Evolutionary conservation across 2,329 filamentous ascomycete genomes (phyloP).

Genomic region (Hypoxylon sp.): DNA sequence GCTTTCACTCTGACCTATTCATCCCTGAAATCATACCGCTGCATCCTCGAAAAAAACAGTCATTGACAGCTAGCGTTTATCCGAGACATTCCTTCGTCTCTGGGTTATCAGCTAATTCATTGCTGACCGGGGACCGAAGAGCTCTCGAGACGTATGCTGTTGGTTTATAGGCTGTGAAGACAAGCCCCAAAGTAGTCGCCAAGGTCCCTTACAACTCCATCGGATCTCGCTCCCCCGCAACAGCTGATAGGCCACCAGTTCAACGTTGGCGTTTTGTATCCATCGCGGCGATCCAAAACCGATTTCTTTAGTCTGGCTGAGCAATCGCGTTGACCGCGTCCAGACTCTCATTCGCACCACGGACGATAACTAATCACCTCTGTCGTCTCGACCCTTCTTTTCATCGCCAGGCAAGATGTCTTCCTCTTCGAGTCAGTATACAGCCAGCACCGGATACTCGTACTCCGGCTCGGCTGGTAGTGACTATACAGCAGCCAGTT

Average conservation of each 20-base stretch:
- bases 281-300: conserved; percentile 6
- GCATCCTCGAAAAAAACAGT: conserved; percentile 21
- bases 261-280: neutral
- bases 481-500: conserved; percentile 7
- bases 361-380: conserved; percentile 3
- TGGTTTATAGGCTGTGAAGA: neutral
- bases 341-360: conserved; percentile 10
- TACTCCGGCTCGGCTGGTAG: conserved; percentile 2
- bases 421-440: conserved; percentile 16
- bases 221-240: conserved; percentile 9
- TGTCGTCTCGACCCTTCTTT: neutral
- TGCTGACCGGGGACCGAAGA: conserved; percentile 2
- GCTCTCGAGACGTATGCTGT: neutral
- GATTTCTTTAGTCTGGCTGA: conserved; percentile 1
- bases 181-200: conserved; percentile 5
- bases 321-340: conserved; percentile 4
- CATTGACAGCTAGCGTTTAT: conserved; percentile 7
- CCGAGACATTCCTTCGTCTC: conserved; percentile 3
- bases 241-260: conserved; percentile 15
- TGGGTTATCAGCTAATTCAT: conserved; percentile 6
- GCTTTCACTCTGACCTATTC: conserved; percentile 16
- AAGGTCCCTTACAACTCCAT: conserved; percentile 10
- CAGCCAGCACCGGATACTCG: neutral
- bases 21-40: conserved; percentile 17
- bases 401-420: conserved; percentile 21